These are phyloP conservation scores for Puya raimondii DNA, from an alignment of 176 grass and related monocot species.

Conservation along the genomic window DNA sequence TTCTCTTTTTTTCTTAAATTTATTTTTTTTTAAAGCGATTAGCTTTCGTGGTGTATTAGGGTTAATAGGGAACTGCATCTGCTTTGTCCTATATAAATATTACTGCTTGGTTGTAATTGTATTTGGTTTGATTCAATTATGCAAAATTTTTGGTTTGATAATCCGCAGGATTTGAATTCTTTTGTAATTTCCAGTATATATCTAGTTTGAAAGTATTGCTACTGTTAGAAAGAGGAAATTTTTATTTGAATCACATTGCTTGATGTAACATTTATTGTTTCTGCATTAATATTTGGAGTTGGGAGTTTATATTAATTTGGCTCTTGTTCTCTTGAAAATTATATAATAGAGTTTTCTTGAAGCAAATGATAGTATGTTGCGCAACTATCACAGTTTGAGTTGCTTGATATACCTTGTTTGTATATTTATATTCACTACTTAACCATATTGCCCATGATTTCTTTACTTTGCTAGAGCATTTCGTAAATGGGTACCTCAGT, in stretches of 20 bases:
- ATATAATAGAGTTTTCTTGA: neutral
- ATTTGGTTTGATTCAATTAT: no score
- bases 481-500: constrained; percentile 50
- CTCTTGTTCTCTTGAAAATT: neutral
- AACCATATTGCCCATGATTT: neutral
- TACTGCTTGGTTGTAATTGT: neutral
- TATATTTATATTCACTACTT: neutral
- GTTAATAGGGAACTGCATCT: neutral
- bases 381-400: no score
- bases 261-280: no score
- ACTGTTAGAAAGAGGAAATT: no score
- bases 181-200: no score
- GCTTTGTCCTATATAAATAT: neutral
- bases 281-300: no score
- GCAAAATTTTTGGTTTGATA: no score
- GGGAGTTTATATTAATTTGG: no score
- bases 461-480: constrained; percentile 49
- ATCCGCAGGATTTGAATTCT: no score
- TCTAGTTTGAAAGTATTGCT: no score
- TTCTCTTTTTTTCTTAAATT: constrained; percentile 4
- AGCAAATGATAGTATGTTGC: neutral
- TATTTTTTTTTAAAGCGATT: neutral
- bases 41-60: neutral
- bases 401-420: neutral
- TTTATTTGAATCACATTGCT: no score